phyloP scores from a whole-genome alignment of 2,329 filamentous ascomycete species.

The Neoarthrinium moseri region DNA sequence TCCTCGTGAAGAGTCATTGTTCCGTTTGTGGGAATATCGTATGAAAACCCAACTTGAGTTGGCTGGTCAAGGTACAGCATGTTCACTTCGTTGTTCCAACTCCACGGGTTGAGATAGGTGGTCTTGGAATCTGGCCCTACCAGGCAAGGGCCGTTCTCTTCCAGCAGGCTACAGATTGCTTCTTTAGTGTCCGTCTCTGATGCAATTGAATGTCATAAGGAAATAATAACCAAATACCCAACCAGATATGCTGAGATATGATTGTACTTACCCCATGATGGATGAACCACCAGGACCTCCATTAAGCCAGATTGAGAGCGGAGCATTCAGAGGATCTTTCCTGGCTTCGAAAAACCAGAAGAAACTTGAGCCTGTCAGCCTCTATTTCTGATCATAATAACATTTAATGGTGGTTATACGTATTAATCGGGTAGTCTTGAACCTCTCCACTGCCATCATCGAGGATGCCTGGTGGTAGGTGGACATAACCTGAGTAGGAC shows the following conservation, averaged over 20 bases:
- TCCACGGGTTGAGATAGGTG: conserved; percentile 53
- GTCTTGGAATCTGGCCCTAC: conserved; percentile 44
- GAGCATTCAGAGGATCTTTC: conserved; percentile 26
- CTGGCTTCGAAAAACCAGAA: conserved; percentile 36
- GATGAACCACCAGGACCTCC: conserved; percentile 58
- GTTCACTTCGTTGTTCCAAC: conserved; percentile 58
- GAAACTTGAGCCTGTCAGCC: conserved; percentile 36
- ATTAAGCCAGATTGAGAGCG: conserved; percentile 56
- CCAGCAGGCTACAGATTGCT: conserved; percentile 35
- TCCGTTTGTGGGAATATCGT: conserved; percentile 57
- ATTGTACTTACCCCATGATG: conserved; percentile 40
- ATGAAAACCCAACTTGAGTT: conserved; percentile 61
- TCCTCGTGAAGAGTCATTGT: conserved; percentile 42
- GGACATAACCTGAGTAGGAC: conserved; percentile 62
- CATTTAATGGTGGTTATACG: conserved; percentile 29
- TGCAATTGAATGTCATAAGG: too few species aligned
- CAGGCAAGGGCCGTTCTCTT: conserved; percentile 48
- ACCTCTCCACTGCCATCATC: conserved; percentile 43
- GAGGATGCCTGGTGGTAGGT: conserved; percentile 41
- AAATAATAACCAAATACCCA: too few species aligned
- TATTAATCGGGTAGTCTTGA: conserved; percentile 43
- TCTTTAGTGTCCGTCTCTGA: too few species aligned
- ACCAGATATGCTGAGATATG: too few species aligned
- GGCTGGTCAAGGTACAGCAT: conserved; percentile 54
- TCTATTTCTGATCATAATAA: conserved; percentile 34